Evolutionary conservation across 2,329 filamentous ascomycete species (phyloP), one percentile per base, ranked within the genome.

Genomic region (Ceratocystis colombiana): DNA sequence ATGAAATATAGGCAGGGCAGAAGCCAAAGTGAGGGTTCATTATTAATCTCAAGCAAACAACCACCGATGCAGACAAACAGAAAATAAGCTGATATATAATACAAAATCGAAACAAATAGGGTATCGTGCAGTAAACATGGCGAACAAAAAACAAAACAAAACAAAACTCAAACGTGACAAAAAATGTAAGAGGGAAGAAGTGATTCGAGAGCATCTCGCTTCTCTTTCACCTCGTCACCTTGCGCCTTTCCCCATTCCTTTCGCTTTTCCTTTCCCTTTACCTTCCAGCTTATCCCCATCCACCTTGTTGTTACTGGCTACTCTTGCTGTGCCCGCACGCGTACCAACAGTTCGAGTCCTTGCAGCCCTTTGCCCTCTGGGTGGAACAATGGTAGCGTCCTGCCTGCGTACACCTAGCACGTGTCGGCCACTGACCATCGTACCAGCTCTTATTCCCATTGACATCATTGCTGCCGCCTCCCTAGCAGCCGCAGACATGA

Each of bases 81-180:
- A 12, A 59, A 37, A 33, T 30, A 59, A 59, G 55, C 28, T 12
- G 30, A 59, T 57, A 55, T 44, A 20, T 25, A 64, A 44, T 62
- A 62, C 37, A 46, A 22, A n/a, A 62, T 59, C 3, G 30, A 59
- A 64, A 57, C 50, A 64, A 45, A 65, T 15, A 50, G 44, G 25
- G 22, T 61, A 53, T 20, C n/a, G 48, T 59, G 55, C n/a, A 50
- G 25, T 61, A 50, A 45, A n/a, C 37, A 57, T n/a, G 12, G 61
- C 64, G 17, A 61, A 15, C 61, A 63, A 46, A 62, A 15, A 61
- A 44, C 22, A 22, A 44, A 44, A 4, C 3, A 62, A 62, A 12
- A 1, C 6, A 46, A 22, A 33, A 33, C 12, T 7, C 53, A 2
- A 57, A 33, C 53, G 12, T 53, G 25, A 17, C 53, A 57, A 57